These are phyloP conservation scores for Colletotrichum simmondsii DNA, from an alignment of 2,329 filamentous ascomycete genomes.

Conservation along the genomic window DNA sequence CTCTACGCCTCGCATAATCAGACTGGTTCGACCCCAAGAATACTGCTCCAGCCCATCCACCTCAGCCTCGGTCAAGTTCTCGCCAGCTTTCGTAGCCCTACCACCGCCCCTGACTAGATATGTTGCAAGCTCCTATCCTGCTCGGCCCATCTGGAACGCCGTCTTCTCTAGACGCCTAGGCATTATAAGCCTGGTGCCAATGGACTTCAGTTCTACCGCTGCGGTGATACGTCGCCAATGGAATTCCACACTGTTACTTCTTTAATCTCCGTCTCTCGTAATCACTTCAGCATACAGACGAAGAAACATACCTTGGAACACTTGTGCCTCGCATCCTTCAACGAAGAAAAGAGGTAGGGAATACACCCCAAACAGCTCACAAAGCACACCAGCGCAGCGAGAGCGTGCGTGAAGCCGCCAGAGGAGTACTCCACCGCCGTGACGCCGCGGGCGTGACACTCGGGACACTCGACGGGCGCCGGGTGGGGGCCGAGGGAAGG, in stretches of 20 bases:
- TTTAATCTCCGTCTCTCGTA: constrained; percentile 4
- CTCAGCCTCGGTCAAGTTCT: background rate
- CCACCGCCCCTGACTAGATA: no score
- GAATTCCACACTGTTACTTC: constrained; percentile 35
- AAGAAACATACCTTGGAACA: constrained; percentile 34
- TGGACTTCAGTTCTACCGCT: constrained; percentile 39
- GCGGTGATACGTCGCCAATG: constrained; percentile 40
- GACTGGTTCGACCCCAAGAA: background rate
- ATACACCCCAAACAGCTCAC: constrained; percentile 38
- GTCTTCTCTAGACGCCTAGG: background rate
- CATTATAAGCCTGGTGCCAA: constrained; percentile 26
- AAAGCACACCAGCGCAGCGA: constrained; percentile 37
- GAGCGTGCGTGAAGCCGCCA: constrained; percentile 38
- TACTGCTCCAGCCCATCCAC: background rate
- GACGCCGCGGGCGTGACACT: constrained; percentile 37
- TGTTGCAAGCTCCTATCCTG: background rate
- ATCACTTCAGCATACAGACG: background rate
- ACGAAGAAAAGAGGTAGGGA: constrained; percentile 35
- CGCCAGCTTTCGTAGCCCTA: no score
- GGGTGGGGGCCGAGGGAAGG: constrained; percentile 34
- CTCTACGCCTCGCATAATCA: constrained; percentile 1
- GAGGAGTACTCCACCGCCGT: constrained; percentile 36
- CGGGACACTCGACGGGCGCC: constrained; percentile 37
- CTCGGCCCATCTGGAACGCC: no score
- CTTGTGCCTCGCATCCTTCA: constrained; percentile 39